Conservation (phyloP, 1,139 yeast species). For the Candida pseudoviswanathii region DNA sequence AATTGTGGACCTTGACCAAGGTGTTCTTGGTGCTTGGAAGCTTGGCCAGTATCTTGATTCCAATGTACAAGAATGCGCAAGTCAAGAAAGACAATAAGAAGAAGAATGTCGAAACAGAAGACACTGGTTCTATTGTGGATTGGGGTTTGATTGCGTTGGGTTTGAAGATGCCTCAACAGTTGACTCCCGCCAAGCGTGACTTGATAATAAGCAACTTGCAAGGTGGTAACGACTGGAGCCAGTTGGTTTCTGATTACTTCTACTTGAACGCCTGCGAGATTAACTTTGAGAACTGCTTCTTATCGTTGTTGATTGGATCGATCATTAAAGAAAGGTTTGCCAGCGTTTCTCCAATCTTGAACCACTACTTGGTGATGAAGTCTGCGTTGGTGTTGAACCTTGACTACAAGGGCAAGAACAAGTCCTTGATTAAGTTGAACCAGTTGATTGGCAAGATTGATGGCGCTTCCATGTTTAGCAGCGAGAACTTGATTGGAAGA, state of each 20-base stretch:
- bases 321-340: constrained; percentile 28
- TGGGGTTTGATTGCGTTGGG: constrained; percentile 36
- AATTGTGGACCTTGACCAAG: constrained; percentile 31
- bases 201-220: constrained; percentile 25
- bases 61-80: constrained; percentile 18
- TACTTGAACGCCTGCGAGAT: constrained; percentile 34
- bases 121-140: constrained; percentile 5
- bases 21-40: constrained; percentile 30
- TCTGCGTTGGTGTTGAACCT: constrained; percentile 33
- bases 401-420: constrained; percentile 31
- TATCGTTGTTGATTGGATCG: constrained; percentile 34
- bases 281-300: constrained; percentile 41
- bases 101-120: background rate
- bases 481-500: constrained; percentile 29
- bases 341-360: constrained; percentile 22
- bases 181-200: constrained; percentile 21
- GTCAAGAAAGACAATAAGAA: constrained; percentile 6
- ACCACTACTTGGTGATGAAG: constrained; percentile 28
- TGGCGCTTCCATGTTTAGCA: constrained; percentile 35
- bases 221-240: constrained; percentile 23
- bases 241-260: constrained; percentile 30
- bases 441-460: constrained; percentile 35
- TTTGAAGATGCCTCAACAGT: constrained; percentile 28
- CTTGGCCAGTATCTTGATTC: constrained; percentile 26
- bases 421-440: constrained; percentile 26